These are phyloP conservation scores for Beauveria sp. DNA, from an alignment of 2,329 filamentous ascomycete species.

Conservation along the genomic window DNA sequence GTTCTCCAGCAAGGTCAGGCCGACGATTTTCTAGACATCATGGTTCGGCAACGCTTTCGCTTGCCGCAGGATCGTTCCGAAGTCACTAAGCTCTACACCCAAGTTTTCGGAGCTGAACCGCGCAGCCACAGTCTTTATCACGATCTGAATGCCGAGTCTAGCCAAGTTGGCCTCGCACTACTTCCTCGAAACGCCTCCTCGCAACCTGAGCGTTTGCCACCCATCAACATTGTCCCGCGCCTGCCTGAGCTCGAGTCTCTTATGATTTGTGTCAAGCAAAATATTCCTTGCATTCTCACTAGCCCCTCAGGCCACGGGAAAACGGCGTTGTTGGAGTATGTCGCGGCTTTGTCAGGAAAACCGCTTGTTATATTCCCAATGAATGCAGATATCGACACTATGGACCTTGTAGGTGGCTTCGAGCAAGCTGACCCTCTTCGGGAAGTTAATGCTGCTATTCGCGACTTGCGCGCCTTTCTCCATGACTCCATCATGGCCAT, in stretches of 20 bases:
- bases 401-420: constrained; percentile 94
- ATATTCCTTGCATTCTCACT: constrained; percentile 82
- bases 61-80: constrained; percentile 57
- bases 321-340: constrained; percentile 67
- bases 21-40: constrained; percentile 69
- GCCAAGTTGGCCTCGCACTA: constrained; percentile 74
- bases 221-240: constrained; percentile 43
- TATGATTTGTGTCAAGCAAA: constrained; percentile 77
- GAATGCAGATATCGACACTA: constrained; percentile 92
- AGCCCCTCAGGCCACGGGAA: constrained; percentile 84
- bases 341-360: constrained; percentile 73
- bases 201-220: constrained; percentile 44
- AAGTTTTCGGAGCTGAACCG: constrained; percentile 50
- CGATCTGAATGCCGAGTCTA: constrained; percentile 54
- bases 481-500: constrained; percentile 41
- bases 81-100: constrained; percentile 58
- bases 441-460: constrained; percentile 52
- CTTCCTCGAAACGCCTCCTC: constrained; percentile 51
- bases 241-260: constrained; percentile 76
- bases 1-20: constrained; percentile 53
- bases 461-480: constrained; percentile 42
- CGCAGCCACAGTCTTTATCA: constrained; percentile 60
- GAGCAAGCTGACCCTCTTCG: constrained; percentile 84
- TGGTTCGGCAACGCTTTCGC: constrained; percentile 85
- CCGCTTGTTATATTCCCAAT: constrained; percentile 75